These are phyloP conservation scores for Mycena galericulata DNA, from an alignment of 768 basidiomycete species.

Conservation along the genomic window DNA sequence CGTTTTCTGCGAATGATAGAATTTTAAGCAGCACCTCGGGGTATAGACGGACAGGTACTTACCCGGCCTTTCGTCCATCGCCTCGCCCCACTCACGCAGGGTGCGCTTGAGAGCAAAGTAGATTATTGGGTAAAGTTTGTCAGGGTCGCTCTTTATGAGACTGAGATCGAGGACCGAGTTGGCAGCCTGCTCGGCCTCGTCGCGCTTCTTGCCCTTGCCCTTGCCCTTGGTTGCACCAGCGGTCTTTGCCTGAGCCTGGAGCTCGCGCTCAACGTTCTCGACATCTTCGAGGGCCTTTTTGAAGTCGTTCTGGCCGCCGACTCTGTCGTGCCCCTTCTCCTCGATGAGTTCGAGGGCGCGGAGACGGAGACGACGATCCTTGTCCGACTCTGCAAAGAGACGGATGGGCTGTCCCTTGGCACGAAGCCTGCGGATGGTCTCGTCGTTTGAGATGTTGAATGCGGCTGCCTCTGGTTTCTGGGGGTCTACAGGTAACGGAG, in stretches of 20 bases:
- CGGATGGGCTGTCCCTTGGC: conserved; percentile 94
- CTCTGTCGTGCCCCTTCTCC: conserved; percentile 83
- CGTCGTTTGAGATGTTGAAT: conserved; percentile 95
- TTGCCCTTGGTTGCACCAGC: conserved; percentile 59
- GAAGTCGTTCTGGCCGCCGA: conserved; percentile 95
- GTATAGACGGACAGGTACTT: conserved; percentile 34
- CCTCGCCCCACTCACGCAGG: conserved; percentile 96
- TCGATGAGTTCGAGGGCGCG: conserved; percentile 96
- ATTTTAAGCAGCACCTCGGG: conserved; percentile 15
- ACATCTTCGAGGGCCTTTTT: conserved; percentile 90
- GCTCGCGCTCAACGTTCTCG: conserved; percentile 78
- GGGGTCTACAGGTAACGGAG: conserved; percentile 53
- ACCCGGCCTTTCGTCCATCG: conserved; percentile 95
- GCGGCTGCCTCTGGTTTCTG: conserved; percentile 63
- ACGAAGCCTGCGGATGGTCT: conserved; percentile 89
- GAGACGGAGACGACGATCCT: conserved; percentile 89
- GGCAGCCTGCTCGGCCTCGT: conserved; percentile 64
- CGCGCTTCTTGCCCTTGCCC: conserved; percentile 74
- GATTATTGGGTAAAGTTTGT: conserved; percentile 96
- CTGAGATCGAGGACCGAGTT: conserved; percentile 79
- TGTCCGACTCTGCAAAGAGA: conserved; percentile 95
- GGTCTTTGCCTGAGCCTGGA: too few relatives aligned
- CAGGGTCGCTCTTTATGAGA: conserved; percentile 90
- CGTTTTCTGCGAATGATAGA: conserved; percentile 68
- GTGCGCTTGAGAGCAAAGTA: conserved; percentile 95